Conservation (phyloP, 257 asterid genomes). For the Przewalskia tangutica region DNA sequence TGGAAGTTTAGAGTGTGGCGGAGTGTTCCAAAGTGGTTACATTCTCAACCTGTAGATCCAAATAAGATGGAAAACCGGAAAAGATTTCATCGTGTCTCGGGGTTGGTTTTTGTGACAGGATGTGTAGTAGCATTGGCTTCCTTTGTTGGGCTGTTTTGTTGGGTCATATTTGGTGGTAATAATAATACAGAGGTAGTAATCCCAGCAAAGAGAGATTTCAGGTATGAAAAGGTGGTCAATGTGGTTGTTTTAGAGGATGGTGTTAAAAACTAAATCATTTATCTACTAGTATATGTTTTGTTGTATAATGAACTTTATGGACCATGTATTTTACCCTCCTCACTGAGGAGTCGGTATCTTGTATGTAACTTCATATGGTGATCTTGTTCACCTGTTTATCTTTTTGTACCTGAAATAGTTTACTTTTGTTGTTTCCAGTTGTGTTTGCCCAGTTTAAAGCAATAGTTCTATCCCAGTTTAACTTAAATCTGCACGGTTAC, state of each 20-base stretch:
- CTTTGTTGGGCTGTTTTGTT: conserved; percentile 37
- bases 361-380: neutral
- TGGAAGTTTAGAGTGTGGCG: conserved; percentile 50
- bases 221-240: conserved; percentile 52
- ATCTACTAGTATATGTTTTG: conserved; percentile 10
- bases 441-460: no score
- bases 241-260: conserved; percentile 32
- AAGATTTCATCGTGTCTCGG: conserved; percentile 39
- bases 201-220: conserved; percentile 44
- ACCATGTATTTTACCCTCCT: neutral
- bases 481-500: no score
- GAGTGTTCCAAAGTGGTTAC: conserved; percentile 52
- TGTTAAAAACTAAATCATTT: conserved; percentile 34
- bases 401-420: neutral
- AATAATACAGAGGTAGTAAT: conserved; percentile 32
- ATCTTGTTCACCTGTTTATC: neutral
- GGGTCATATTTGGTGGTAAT: conserved; percentile 26
- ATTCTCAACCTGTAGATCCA: conserved; percentile 64
- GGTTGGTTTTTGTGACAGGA: conserved; percentile 45
- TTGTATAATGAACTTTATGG: neutral
- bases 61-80: conserved; percentile 17
- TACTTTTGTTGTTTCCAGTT: neutral
- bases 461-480: no score
- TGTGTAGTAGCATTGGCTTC: conserved; percentile 43
- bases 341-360: neutral